Evolutionary conservation across 2,329 filamentous ascomycete genomes (phyloP).

Genomic region (Orbilia ellipsospora): DNA sequence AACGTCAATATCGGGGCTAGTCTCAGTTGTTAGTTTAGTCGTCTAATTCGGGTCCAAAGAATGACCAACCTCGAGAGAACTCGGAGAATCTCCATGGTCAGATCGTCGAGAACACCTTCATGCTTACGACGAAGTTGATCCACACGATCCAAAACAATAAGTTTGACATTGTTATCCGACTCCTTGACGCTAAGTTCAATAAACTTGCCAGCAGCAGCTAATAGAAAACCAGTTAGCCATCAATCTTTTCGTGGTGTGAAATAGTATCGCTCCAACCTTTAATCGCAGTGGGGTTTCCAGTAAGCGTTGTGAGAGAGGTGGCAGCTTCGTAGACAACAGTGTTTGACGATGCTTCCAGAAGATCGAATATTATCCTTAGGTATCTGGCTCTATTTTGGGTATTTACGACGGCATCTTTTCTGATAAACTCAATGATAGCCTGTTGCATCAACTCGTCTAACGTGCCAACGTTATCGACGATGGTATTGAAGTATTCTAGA

Average conservation of each 20-base stretch:
- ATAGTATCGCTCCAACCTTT: constrained; percentile 69
- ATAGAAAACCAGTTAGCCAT: constrained; percentile 3
- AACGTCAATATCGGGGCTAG: constrained; percentile 92
- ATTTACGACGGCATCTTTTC: constrained; percentile 96
- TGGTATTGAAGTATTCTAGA: constrained; percentile 83
- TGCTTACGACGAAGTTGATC: constrained; percentile 87
- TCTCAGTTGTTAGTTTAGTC: constrained; percentile 13
- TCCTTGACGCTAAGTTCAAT: constrained; percentile 98
- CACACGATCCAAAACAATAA: constrained; percentile 95
- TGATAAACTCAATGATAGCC: constrained; percentile 95
- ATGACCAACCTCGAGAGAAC: constrained; percentile 74
- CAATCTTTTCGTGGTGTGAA: neutral
- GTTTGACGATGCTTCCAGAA: constrained; percentile 89
- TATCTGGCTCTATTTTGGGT: constrained; percentile 95
- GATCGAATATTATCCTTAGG: constrained; percentile 92
- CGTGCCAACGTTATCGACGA: constrained; percentile 93
- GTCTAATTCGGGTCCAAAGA: neutral
- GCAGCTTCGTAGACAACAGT: constrained; percentile 98
- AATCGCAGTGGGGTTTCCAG: constrained; percentile 95
- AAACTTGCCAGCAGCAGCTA: constrained; percentile 86
- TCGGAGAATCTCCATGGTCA: constrained; percentile 96
- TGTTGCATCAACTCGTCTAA: constrained; percentile 93
- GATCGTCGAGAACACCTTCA: constrained; percentile 88
- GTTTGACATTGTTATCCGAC: constrained; percentile 98
- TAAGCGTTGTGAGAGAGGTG: constrained; percentile 90